A percentile compares a stretch with the other conserved stretches of the same genome.
Evolutionary conservation across 306 rosid genomes (phyloP).

Genomic region (Rosa persica): DNA sequence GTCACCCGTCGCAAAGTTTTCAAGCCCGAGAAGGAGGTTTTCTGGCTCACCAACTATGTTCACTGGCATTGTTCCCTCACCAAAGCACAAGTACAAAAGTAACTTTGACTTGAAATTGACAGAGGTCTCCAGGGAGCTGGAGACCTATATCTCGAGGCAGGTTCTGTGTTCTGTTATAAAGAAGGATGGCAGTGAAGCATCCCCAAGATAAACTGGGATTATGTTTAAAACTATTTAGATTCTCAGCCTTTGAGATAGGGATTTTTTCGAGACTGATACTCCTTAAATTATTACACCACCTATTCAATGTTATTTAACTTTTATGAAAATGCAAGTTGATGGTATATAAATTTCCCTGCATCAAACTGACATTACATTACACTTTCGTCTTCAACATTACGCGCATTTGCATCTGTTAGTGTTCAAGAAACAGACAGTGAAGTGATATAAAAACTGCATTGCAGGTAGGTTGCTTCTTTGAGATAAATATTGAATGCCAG

Average conservation of each 20-base stretch:
- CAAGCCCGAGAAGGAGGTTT: slow-evolving; percentile 88
- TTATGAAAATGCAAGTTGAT: not conserved
- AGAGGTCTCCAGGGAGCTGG: slow-evolving; percentile 88
- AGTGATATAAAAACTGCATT: not conserved
- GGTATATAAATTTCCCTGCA: not conserved
- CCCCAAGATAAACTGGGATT: slow-evolving; percentile 46
- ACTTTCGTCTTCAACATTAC: not conserved
- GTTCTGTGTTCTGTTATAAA: slow-evolving; percentile 76
- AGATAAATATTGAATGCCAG: not conserved
- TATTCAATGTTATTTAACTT: not conserved
- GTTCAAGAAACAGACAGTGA: slow-evolving; percentile 3
- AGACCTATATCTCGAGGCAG: slow-evolving; percentile 92
- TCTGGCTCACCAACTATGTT: slow-evolving; percentile 62
- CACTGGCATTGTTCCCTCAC: slow-evolving; percentile 54
- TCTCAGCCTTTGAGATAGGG: slow-evolving; percentile 71
- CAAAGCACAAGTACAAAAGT: slow-evolving; percentile 66
- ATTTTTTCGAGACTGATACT: not conserved
- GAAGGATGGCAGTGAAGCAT: slow-evolving; percentile 65
- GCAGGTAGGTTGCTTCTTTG: not conserved
- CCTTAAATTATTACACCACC: slow-evolving; percentile 3
- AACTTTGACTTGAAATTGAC: slow-evolving; percentile 89
- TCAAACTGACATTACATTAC: not conserved
- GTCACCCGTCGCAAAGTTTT: slow-evolving; percentile 60
- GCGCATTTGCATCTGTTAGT: not conserved
- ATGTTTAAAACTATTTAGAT: slow-evolving; percentile 28